These are phyloP conservation scores for Colletotrichum godetiae DNA, from an alignment of 2,329 filamentous ascomycete genomes.

Conservation along the genomic window DNA sequence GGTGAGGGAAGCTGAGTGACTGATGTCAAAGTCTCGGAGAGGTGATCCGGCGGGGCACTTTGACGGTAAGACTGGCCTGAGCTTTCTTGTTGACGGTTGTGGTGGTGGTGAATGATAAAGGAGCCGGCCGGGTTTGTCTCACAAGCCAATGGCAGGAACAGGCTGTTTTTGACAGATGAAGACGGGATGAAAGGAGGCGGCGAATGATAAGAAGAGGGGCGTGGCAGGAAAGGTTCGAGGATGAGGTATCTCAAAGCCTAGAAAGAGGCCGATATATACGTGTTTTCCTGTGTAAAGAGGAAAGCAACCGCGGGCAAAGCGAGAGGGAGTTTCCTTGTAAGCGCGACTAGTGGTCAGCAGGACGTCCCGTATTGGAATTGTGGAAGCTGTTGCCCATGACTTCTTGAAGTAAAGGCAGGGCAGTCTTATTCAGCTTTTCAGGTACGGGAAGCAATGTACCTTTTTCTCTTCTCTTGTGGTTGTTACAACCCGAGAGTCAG, in stretches of 20 bases:
- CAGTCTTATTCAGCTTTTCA: neutral
- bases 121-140: constrained; percentile 14
- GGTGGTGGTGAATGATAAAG: neutral
- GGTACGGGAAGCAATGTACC: neutral
- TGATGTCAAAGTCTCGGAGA: constrained; percentile 33
- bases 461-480: neutral
- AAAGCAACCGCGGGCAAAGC: constrained; percentile 18
- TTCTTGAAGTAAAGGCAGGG: neutral
- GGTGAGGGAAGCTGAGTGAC: neutral
- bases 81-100: constrained; percentile 3
- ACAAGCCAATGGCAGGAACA: constrained; percentile 21
- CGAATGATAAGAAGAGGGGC: neutral
- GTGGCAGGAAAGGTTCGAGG: neutral
- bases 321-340: constrained; percentile 31
- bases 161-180: constrained; percentile 9
- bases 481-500: neutral
- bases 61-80: neutral
- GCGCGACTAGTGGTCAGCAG: constrained; percentile 26
- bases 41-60: constrained; percentile 27
- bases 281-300: neutral
- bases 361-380: constrained; percentile 20
- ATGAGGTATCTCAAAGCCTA: constrained; percentile 13
- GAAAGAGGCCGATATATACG: constrained; percentile 28
- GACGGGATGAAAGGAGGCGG: constrained; percentile 25
- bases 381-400: constrained; percentile 13